Base-by-base conservation (phyloP, 2,329 filamentous ascomycete species). In the Dothideomycetidae sp. region DNA sequence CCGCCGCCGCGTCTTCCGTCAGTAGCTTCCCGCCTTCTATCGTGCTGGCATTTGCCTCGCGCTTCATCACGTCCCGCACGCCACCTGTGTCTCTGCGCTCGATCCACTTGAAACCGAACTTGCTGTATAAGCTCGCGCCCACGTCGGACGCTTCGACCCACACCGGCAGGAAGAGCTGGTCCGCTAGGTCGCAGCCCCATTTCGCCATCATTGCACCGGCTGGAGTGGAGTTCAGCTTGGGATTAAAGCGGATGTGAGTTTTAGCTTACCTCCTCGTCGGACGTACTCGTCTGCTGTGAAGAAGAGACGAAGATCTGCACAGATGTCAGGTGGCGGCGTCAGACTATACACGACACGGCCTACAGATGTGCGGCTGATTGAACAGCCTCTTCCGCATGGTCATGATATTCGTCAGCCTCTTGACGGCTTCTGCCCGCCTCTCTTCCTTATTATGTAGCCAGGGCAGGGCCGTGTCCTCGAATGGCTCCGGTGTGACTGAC, bases 111-210 rank as follows among this genome's bases (percentile, higher is more conserved):
- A 54, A 55, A 3, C 48, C 52, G 30, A 46, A 37, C 11, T 36
- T 40, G 19, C 47, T 42, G 35, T 54, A 54, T 17, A 55, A 29
- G 4, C 42, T 36, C 31, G 44, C 48, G 2, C 50, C 53, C 5
- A 40, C 37, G 1, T 47, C 40, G 5, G 51, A 50, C 1, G 48
- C 46, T 30, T 53, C 50, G 3, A 54, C 46, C 48, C 50, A 55
- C 0, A 44, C 45, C 4, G 52, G 50, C 5, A 55, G 31, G 26
- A 46, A 52, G 29, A 58, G 48, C 26, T 46, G 44, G 21, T 54
- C 46, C 1, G 44, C 57, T n/a, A 57, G 48, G 5, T 51, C 40
- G 1, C 53, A 53, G 5, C 61, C 58, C 54, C 57, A 63, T 14
- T 52, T 45, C 18, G 61, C 50, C 17, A 63, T 46, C 23, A 58